Percentiles rank a stretch among this genome's conserved stretches.
phyloP scores from a whole-genome alignment of 2,329 filamentous ascomycete species.

The Colletotrichum truncatum region DNA sequence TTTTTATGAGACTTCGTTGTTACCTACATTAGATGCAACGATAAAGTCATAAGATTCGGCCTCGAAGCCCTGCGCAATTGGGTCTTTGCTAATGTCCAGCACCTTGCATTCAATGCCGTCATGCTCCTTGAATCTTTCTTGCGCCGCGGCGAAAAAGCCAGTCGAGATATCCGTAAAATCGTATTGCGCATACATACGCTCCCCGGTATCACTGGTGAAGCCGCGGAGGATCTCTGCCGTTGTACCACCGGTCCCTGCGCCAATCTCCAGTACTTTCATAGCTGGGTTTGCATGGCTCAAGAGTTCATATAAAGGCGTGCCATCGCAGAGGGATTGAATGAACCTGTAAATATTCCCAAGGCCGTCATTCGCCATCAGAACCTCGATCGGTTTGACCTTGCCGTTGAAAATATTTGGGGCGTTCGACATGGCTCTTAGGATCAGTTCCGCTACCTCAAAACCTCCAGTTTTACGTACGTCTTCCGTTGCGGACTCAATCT shows the following conservation, averaged over 20 bases:
- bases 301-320: neutral
- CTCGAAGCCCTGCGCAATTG: slow-evolving; percentile 29
- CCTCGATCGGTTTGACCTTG: slow-evolving; percentile 37
- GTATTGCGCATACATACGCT: slow-evolving; percentile 32
- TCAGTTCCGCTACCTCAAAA: neutral
- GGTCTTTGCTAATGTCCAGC: slow-evolving; percentile 42
- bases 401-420: slow-evolving; percentile 32
- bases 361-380: slow-evolving; percentile 41
- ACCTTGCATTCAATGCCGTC: slow-evolving; percentile 31
- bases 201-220: neutral
- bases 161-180: slow-evolving; percentile 40
- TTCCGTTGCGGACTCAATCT: neutral
- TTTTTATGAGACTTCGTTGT: slow-evolving; percentile 40
- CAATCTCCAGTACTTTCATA: neutral
- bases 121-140: slow-evolving; percentile 38
- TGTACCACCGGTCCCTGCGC: neutral
- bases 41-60: slow-evolving; percentile 45
- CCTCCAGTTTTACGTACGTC: neutral
- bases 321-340: slow-evolving; percentile 1
- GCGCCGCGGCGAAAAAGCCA: slow-evolving; percentile 36
- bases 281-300: slow-evolving; percentile 36
- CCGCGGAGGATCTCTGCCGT: slow-evolving; percentile 2
- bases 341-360: slow-evolving; percentile 27
- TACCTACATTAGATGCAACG: slow-evolving; percentile 46
- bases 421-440: slow-evolving; percentile 16